These are phyloP conservation scores for Ettlia oleoabundans DNA, from an alignment of 139 green algal genomes.

Conservation along the genomic window DNA sequence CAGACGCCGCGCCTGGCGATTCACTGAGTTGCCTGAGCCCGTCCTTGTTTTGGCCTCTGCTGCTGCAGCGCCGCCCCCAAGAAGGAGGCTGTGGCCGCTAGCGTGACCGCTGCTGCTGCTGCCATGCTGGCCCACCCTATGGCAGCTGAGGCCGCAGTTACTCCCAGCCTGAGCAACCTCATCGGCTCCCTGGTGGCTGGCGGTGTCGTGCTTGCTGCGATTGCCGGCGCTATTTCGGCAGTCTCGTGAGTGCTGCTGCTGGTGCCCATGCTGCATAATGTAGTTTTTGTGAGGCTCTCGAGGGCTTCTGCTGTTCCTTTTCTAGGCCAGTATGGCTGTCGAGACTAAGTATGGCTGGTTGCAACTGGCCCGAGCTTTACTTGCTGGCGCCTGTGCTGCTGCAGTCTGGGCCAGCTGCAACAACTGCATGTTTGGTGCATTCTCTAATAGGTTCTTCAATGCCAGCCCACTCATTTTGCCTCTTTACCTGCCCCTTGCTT, in stretches of 20 bases:
- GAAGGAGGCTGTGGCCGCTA: slow-evolving; percentile 61
- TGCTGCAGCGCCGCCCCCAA: slow-evolving; percentile 20
- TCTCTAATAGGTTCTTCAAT: too few species aligned
- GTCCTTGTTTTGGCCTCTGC: background rate
- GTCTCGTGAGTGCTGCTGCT: slow-evolving; percentile 63
- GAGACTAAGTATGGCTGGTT: too few species aligned
- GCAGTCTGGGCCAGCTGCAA: too few species aligned
- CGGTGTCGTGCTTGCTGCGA: slow-evolving; percentile 82
- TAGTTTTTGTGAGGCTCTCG: too few species aligned
- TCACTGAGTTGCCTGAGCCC: too few species aligned
- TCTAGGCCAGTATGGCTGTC: too few species aligned
- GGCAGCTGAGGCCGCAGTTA: slow-evolving; percentile 80
- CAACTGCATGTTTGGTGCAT: too few species aligned
- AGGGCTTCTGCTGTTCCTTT: too few species aligned
- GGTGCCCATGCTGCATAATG: background rate
- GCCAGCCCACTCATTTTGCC: background rate
- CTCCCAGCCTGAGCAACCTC: slow-evolving; percentile 95
- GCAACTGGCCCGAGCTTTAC: too few species aligned
- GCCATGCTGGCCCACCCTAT: slow-evolving; percentile 70
- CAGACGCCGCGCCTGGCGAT: too few species aligned
- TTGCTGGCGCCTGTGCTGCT: too few species aligned
- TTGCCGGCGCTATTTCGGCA: slow-evolving; percentile 80
- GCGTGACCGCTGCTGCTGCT: slow-evolving; percentile 60
- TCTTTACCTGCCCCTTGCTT: background rate
- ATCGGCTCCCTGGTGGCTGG: slow-evolving; percentile 88